These are phyloP conservation scores for Zygosaccharomyces kombuchaensis DNA, from an alignment of 805 yeast genomes.

Conservation along the genomic window DNA sequence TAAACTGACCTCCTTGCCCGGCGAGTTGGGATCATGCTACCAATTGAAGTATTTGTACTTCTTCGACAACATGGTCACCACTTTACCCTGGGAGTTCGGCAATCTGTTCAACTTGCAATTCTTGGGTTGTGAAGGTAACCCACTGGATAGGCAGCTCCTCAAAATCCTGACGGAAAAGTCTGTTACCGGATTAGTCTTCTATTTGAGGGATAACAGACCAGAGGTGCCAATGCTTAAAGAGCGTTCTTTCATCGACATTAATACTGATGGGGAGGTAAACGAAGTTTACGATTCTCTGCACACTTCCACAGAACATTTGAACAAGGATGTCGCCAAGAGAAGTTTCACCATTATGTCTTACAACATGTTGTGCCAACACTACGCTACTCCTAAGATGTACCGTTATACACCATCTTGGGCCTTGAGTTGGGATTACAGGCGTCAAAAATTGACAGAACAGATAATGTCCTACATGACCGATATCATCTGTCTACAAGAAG, in stretches of 20 bases:
- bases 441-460: constrained; percentile 70
- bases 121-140: constrained; percentile 91
- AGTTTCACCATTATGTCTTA: constrained; percentile 77
- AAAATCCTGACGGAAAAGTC: constrained; percentile 75
- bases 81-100: constrained; percentile 82
- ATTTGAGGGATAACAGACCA: constrained; percentile 79
- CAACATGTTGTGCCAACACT: constrained; percentile 91
- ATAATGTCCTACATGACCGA: constrained; percentile 63
- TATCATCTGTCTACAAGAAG: constrained; percentile 90
- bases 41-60: constrained; percentile 76
- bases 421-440: constrained; percentile 85
- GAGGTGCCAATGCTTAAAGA: constrained; percentile 60
- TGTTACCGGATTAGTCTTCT: constrained; percentile 73
- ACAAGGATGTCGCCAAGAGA: constrained; percentile 28
- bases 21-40: constrained; percentile 78
- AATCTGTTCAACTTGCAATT: constrained; percentile 77
- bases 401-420: constrained; percentile 98
- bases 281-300: constrained; percentile 29
- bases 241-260: constrained; percentile 77
- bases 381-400: constrained; percentile 88
- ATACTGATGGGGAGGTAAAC: constrained; percentile 65
- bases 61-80: constrained; percentile 77
- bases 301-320: constrained; percentile 27
- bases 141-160: constrained; percentile 61
- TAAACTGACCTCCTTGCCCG: constrained; percentile 64